Evolutionary conservation across 352 stramenopile genomes (phyloP), one percentile per base, ranked within the genome.

Genomic region (Pythium scleroteichum): DNA sequence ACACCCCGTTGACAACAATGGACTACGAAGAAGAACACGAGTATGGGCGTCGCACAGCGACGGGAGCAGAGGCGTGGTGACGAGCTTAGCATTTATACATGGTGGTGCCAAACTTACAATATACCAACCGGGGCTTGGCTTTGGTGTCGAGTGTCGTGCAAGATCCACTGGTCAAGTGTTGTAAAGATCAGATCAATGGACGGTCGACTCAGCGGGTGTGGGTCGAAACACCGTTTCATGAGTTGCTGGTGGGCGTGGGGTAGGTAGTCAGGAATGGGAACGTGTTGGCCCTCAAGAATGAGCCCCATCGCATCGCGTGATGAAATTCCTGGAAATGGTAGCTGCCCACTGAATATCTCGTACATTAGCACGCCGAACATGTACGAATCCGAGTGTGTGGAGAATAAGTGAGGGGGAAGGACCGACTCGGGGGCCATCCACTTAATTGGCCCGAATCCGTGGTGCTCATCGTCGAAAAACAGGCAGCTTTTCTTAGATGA

Each of bases 291-390:
- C 70, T 92, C 82, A 3, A 81, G 45, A 17, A 90, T 84, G 26
- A 87, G 53, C 2, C 76, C 78, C 13, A 80, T 77, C 23, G 80
- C 78, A 8, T 88, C 76, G n/a, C 73, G 67, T 9, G 79, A 65
- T 12, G 77, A 76, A 27, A 87, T 45, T n/a, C 66, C 70, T 6
- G 73, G 72, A 60, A 90, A 92, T 14, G 82, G 82, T 33, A 71
- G 54, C 7, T 69, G 48, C 14, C 82, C 82, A 29, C 71, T 87
- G 57, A 90, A 92, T 29, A 90, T 85, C 52, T 92, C 82, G 63
- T 85, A 92, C 51, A 92, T 69, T 13, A 89, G 57, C 19, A 90
- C 78, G 6, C 79, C 82, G 24, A 90, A 92, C 76, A 88, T 88
- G 71, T 88, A 92, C 53, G 78, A 74, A 59, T 92, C 82, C 16